These are phyloP conservation scores for Cyclostephanos invisitatus DNA, from an alignment of 108 stramenopile species.

Conservation along the genomic window DNA sequence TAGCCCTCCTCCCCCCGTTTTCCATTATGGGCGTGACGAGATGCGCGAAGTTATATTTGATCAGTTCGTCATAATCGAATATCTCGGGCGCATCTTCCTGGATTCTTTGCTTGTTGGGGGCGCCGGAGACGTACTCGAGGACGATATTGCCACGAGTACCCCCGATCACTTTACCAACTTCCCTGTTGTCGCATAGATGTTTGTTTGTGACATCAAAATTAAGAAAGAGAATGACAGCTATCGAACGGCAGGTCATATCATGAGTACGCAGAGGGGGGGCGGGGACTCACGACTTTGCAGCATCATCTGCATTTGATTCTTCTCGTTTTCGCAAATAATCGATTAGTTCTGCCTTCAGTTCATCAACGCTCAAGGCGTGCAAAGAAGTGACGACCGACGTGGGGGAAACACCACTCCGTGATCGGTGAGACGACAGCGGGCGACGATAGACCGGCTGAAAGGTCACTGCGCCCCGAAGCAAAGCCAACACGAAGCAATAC, in stretches of 20 bases:
- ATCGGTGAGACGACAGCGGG: neutral
- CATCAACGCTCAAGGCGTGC: conserved; percentile 15
- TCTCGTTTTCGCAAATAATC: conserved; percentile 70
- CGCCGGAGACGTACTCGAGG: conserved; percentile 73
- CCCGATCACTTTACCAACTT: conserved; percentile 71
- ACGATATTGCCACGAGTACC: conserved; percentile 78
- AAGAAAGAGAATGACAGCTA: neutral
- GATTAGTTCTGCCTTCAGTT: conserved; percentile 66
- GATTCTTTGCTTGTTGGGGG: conserved; percentile 67
- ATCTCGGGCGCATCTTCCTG: conserved; percentile 66
- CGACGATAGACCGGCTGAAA: conserved; percentile 8
- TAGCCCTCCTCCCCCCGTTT: conserved; percentile 68
- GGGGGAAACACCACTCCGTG: neutral
- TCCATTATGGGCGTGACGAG: conserved; percentile 80
- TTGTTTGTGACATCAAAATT: neutral
- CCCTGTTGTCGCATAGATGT: conserved; percentile 9
- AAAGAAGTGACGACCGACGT: conserved; percentile 4
- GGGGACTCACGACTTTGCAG: conserved; percentile 57
- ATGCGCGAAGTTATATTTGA: conserved; percentile 67
- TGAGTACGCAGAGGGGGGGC: neutral
- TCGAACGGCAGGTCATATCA: neutral
- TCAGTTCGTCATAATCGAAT: conserved; percentile 80
- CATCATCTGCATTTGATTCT: conserved; percentile 66
- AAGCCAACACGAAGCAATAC: conserved; percentile 2
- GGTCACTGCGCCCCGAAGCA: conserved; percentile 2